Base-by-base conservation (phyloP, 495 filamentous ascomycete species). In the Bathelium albidoporum region DNA sequence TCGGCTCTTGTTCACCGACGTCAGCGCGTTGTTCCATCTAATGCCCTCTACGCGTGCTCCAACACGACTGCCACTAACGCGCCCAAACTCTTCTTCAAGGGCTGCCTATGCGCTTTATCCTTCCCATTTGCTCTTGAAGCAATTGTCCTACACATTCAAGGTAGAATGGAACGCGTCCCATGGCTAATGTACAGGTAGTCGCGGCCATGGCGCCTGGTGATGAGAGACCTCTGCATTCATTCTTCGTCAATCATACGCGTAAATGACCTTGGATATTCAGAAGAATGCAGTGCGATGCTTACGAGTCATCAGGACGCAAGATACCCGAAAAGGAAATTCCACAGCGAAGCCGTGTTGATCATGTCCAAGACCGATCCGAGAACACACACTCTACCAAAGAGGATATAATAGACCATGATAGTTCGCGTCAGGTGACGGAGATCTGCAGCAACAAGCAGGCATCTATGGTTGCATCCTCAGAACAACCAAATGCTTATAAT, bases 201-300 rank as follows among this genome's bases (percentile, higher is more conserved):
- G 53, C 68, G 28, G 70, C 68, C 12, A 76, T 75, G 73, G 66
- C 68, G 62, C 62, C 66, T 22, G 74, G 70, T 45, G 67, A 65
- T 28, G 66, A 64, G 59, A 69, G 62, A 59, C 59, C 29, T 26
- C 12, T 76, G 32, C 74, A 76, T 64, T 73, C 72, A 29, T 76
- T 76, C 68, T 76, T 76, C 62, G 59, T 61, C 0, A 70, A 71
- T 44, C 53, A 65, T 12, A 22, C 22, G 2, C 62, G 71, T 71
- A 67, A 44, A 63, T n/a, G 1, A 12, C 24, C 49, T 29, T 2
- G 49, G 24, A 7, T n/a, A 16, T 20, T 26, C 24, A 2, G 9
- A 5, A 55, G 49, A 29, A 18, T 11, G 9, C 11, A 9, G 5
- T 11, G 9, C 9, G 10, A 9, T 55, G 20, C 49, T 55, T 11